These are phyloP conservation scores for Pseudoneurospora amorphoporcata DNA, from an alignment of 495 filamentous ascomycete species.

Conservation along the genomic window DNA sequence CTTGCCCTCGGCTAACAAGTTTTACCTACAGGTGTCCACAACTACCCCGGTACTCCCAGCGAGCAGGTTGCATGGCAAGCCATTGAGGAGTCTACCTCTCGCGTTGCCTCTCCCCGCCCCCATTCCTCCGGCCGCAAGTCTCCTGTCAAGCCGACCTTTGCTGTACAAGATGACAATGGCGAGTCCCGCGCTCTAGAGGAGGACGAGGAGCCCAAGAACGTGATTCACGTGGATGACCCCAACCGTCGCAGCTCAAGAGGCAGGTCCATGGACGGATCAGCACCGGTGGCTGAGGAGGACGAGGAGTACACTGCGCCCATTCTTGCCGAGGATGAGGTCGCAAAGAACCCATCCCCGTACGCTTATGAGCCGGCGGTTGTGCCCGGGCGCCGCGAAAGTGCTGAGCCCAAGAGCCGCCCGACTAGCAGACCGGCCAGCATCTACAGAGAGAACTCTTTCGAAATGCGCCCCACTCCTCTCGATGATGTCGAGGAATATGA, in stretches of 20 bases:
- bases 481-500: conserved; percentile 93
- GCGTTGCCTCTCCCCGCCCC: conserved; percentile 54
- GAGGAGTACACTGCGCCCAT: conserved; percentile 58
- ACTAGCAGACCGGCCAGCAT: conserved; percentile 60
- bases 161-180: conserved; percentile 12
- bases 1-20: conserved; percentile 17
- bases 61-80: conserved; percentile 76
- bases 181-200: conserved; percentile 37
- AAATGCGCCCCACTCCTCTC: conserved; percentile 57
- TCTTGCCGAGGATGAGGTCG: conserved; percentile 81
- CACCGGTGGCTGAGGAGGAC: conserved; percentile 31
- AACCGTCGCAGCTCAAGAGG: conserved; percentile 51
- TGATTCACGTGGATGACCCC: conserved; percentile 74
- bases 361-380: conserved; percentile 58
- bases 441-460: conserved; percentile 28
- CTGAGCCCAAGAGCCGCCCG: conserved; percentile 51
- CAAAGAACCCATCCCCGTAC: conserved; percentile 53
- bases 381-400: conserved; percentile 50
- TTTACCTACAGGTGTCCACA: conserved; percentile 31
- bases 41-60: conserved; percentile 54
- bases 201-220: conserved; percentile 4
- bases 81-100: conserved; percentile 64
- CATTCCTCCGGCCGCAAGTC: conserved; percentile 32
- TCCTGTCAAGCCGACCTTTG: conserved; percentile 12
- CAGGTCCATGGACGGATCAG: conserved; percentile 40